These are phyloP conservation scores for Corymbia maculata DNA, from an alignment of 345 rosid genomes.

Conservation along the genomic window DNA sequence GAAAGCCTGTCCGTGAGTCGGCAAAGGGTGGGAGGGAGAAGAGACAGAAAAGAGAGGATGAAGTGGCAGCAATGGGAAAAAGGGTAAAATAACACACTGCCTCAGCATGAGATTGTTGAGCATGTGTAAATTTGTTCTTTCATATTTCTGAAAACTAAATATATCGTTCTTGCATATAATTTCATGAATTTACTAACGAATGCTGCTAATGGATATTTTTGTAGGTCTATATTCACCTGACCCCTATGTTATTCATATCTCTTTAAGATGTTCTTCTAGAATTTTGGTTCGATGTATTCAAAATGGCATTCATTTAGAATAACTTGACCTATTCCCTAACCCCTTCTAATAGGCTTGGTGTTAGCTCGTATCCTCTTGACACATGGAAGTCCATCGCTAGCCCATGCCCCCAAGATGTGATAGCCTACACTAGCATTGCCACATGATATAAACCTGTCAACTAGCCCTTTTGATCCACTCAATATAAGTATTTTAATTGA, in stretches of 20 bases:
- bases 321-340: not conserved
- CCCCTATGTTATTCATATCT: not conserved
- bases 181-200: not conserved
- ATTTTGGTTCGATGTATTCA: not conserved
- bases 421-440: not conserved
- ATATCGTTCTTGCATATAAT: not conserved
- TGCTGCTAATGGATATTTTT: not conserved
- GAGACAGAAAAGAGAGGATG: too few species aligned
- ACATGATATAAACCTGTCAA: not conserved
- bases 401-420: not conserved
- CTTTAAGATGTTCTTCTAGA: not conserved
- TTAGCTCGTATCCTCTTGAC: not conserved
- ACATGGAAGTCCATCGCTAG: fast-evolving
- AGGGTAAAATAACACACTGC: not conserved
- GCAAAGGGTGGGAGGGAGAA: too few species aligned
- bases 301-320: too few species aligned
- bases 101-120: not conserved
- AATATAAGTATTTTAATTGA: too few species aligned
- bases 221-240: not conserved
- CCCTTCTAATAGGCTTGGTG: not conserved
- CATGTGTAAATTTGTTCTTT: not conserved
- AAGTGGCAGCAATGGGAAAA: too few species aligned
- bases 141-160: not conserved
- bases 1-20: not conserved
- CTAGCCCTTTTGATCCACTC: not conserved